phyloP scores from a whole-genome alignment of 345 rosid genomes.

The Nasturtium officinale region DNA sequence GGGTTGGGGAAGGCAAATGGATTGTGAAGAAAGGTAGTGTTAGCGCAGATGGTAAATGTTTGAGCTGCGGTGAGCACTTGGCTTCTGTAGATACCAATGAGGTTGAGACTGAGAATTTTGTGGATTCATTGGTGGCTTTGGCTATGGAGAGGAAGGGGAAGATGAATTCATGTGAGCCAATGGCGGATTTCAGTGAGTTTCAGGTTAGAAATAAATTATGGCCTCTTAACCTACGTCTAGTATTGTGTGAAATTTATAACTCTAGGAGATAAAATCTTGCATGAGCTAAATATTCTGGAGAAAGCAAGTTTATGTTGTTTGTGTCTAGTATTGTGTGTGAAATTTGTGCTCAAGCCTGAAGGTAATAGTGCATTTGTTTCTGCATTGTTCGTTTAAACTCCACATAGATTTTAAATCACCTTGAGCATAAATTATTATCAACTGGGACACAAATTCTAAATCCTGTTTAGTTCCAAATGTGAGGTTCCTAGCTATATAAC shows the following conservation, averaged over 20 bases:
- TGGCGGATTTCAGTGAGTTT: conserved; percentile 74
- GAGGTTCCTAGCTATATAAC: too few relatives aligned
- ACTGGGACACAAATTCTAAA: too few relatives aligned
- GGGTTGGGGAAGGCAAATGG: conserved; percentile 86
- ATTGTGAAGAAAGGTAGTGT: conserved; percentile 58
- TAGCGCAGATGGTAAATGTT: conserved; percentile 57
- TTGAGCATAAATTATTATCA: too few relatives aligned
- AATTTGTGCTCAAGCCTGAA: too few relatives aligned
- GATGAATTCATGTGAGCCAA: conserved; percentile 53
- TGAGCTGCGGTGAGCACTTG: conserved; percentile 63
- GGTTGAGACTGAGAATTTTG: conserved; percentile 67
- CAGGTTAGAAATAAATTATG: conserved; percentile 52
- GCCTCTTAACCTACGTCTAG: background rate
- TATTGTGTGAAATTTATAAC: background rate
- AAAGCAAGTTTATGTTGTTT: too few relatives aligned
- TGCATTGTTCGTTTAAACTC: too few relatives aligned
- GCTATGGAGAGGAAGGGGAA: conserved; percentile 82
- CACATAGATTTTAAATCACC: too few relatives aligned
- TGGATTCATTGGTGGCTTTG: conserved; percentile 63
- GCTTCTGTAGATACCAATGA: conserved; percentile 75
- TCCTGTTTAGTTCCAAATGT: too few relatives aligned
- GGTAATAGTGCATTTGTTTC: too few relatives aligned
- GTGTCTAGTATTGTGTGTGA: too few relatives aligned
- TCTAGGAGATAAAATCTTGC: background rate
- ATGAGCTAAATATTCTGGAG: background rate